These are phyloP conservation scores for Botryotinia calthae DNA, from an alignment of 2,329 filamentous ascomycete species.

Conservation along the genomic window DNA sequence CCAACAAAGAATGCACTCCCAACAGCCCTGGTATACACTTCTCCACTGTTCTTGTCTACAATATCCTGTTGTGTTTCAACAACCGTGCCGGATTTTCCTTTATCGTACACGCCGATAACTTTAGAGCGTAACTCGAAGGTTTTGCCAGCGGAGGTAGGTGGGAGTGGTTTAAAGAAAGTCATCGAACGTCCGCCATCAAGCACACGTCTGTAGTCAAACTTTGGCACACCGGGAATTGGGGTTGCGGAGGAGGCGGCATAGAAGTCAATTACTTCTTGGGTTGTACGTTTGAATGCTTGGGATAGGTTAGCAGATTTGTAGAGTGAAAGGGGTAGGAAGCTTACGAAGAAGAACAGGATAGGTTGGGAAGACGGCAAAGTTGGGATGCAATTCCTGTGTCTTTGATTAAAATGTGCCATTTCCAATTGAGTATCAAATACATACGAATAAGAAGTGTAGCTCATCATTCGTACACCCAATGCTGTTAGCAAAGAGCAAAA, in stretches of 20 bases:
- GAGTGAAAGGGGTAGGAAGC: conserved; percentile 3
- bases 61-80: conserved; percentile 65
- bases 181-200: conserved; percentile 68
- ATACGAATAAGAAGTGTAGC: conserved; percentile 87
- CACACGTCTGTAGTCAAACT: conserved; percentile 60
- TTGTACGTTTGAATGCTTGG: conserved; percentile 63
- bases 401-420: conserved; percentile 1
- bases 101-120: conserved; percentile 69
- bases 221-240: conserved; percentile 63
- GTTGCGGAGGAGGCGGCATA: conserved; percentile 55
- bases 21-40: conserved; percentile 59
- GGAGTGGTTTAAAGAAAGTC: conserved; percentile 61
- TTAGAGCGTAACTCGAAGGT: conserved; percentile 63
- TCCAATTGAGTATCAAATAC: conserved; percentile 32
- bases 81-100: conserved; percentile 67
- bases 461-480: conserved; percentile 82
- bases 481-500: conserved; percentile 84
- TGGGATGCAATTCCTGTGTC: conserved; percentile 75
- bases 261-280: conserved; percentile 68
- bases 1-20: conserved; percentile 66
- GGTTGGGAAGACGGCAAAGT: conserved; percentile 85
- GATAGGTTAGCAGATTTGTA: conserved; percentile 17
- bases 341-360: conserved; percentile 36
- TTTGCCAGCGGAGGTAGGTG: conserved; percentile 56
- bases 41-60: conserved; percentile 56